Evolutionary conservation across 2,329 filamentous ascomycete genomes (phyloP).

Genomic region (Parasarocladium wereldwijsianum): DNA sequence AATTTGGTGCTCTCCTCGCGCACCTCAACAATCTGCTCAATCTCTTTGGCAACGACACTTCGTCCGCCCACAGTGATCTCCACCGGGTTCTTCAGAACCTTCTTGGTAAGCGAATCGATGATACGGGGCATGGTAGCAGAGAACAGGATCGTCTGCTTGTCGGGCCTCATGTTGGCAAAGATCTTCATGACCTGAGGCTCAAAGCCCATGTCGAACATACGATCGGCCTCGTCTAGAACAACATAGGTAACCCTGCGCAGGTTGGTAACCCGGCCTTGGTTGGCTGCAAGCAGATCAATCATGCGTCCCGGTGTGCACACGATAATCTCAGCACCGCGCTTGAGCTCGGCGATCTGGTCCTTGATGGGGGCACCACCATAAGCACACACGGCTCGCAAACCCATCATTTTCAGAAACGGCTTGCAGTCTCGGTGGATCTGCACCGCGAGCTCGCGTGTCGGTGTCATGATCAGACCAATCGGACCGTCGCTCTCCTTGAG

Average conservation of each 20-base stretch:
- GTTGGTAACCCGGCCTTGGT: slow-evolving; percentile 88
- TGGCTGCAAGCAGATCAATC: slow-evolving; percentile 88
- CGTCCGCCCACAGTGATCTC: slow-evolving; percentile 87
- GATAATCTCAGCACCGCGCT: slow-evolving; percentile 86
- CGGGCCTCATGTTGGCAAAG: slow-evolving; percentile 77
- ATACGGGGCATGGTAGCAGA: slow-evolving; percentile 92
- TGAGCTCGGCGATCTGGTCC: slow-evolving; percentile 92
- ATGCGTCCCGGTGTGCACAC: slow-evolving; percentile 91
- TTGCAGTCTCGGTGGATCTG: slow-evolving; percentile 94
- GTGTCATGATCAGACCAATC: slow-evolving; percentile 78
- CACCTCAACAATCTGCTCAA: slow-evolving; percentile 85
- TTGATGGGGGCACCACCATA: slow-evolving; percentile 94
- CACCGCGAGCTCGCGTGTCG: slow-evolving; percentile 81
- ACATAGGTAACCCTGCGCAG: slow-evolving; percentile 81
- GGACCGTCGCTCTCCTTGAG: slow-evolving; percentile 77
- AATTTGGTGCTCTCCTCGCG: slow-evolving; percentile 75
- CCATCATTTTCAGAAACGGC: slow-evolving; percentile 78
- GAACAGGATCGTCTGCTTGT: slow-evolving; percentile 88
- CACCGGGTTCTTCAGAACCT: slow-evolving; percentile 70
- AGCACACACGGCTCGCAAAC: slow-evolving; percentile 75
- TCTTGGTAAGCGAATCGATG: slow-evolving; percentile 81
- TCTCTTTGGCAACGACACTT: slow-evolving; percentile 78
- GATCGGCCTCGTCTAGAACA: slow-evolving; percentile 91
- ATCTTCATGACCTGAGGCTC: slow-evolving; percentile 98
- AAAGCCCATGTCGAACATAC: slow-evolving; percentile 99